A percentile compares a stretch with the other conserved stretches of the same genome.
Conservation (phyloP, 2,329 filamentous ascomycete genomes). For the Aspergillus quadricinctus region DNA sequence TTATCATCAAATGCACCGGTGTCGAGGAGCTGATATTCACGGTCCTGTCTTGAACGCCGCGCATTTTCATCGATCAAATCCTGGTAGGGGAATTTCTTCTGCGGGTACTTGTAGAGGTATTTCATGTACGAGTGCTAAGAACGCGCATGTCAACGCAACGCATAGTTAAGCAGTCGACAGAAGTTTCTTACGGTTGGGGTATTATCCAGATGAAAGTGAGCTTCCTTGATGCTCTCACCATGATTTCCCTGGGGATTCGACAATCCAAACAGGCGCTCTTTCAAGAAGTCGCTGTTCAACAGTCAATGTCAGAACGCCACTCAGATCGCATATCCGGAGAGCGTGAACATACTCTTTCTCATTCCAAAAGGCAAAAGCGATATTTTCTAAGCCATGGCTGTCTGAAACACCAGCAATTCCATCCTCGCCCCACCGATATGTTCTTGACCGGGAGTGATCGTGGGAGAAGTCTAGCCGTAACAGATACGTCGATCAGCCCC, state of each 20-base stretch:
- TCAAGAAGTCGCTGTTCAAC: conserved; percentile 70
- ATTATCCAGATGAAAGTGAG: conserved; percentile 94
- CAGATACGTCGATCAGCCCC: conserved; percentile 6
- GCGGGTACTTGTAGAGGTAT: conserved; percentile 95
- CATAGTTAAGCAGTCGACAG: background rate
- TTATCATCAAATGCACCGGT: conserved; percentile 84
- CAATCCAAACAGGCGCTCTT: conserved; percentile 89
- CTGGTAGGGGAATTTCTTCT: conserved; percentile 86
- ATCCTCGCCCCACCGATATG: conserved; percentile 94
- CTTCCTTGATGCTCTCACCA: conserved; percentile 94
- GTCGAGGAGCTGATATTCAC: conserved; percentile 88
- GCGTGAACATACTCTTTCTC: conserved; percentile 72
- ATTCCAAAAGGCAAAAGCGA: conserved; percentile 97
- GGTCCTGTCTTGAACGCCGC: conserved; percentile 67
- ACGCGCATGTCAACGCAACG: background rate
- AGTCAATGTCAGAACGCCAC: conserved; percentile 3
- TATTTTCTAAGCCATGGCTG: conserved; percentile 84
- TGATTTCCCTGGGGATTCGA: conserved; percentile 97
- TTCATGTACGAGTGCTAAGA: conserved; percentile 96
- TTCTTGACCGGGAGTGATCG: conserved; percentile 81
- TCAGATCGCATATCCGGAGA: background rate
- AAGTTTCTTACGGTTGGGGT: conserved; percentile 60
- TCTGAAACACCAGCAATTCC: conserved; percentile 95
- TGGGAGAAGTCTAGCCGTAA: conserved; percentile 74
- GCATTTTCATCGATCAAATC: conserved; percentile 82